Conservation (phyloP, 2,329 filamentous ascomycete genomes). For the Aureobasidium sp. region DNA sequence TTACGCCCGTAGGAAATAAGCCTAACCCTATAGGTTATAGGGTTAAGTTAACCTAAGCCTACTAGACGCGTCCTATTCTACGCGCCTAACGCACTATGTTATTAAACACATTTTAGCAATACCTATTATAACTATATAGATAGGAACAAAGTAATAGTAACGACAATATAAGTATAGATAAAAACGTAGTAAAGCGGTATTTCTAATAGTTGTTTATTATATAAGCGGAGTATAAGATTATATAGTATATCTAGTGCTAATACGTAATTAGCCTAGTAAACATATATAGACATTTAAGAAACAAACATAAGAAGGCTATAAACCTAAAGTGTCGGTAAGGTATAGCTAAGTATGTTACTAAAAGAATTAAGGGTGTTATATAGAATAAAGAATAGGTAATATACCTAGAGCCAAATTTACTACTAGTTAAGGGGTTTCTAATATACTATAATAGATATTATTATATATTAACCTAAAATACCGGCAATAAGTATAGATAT, state of each 20-base stretch:
- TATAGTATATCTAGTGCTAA: neutral
- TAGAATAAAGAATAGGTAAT: neutral
- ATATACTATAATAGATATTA: neutral
- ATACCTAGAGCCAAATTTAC: neutral
- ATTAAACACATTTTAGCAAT: neutral
- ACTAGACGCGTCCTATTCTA: neutral
- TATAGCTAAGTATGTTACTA: neutral
- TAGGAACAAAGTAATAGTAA: neutral
- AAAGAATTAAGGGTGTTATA: neutral
- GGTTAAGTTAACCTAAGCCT: neutral
- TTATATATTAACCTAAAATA: neutral
- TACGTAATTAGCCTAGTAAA: neutral
- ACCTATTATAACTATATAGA: neutral
- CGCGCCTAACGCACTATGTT: neutral
- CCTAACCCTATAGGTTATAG: neutral
- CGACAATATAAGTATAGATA: neutral
- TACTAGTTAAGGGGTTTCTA: neutral
- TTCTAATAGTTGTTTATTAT: neutral
- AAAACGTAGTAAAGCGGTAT: neutral
- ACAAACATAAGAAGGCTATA: neutral
- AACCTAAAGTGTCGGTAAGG: neutral
- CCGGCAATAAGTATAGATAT: neutral
- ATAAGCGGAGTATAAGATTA: neutral
- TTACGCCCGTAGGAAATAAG: neutral
- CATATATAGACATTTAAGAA: neutral